A percentile compares a stretch with the other conserved stretches of the same genome.
Evolutionary conservation across 2,329 filamentous ascomycete species (phyloP).

Genomic region (Gliomastix tumulicola): DNA sequence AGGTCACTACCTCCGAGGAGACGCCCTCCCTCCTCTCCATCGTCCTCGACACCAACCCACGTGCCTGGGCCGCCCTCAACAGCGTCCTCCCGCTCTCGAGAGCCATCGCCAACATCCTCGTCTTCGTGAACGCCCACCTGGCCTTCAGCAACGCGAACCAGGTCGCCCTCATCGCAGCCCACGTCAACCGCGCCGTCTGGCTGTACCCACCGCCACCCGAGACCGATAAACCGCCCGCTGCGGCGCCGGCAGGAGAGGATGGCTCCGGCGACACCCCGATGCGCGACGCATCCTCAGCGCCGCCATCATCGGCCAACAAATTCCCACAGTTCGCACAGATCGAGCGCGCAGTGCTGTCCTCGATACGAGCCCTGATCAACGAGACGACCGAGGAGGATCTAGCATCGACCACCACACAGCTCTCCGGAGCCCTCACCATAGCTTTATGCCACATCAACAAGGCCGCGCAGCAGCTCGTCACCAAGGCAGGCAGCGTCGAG

Average conservation of each 20-base stretch:
- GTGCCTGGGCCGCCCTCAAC: slow-evolving; percentile 79
- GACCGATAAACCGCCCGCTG: slow-evolving; percentile 2
- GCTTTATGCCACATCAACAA: slow-evolving; percentile 90
- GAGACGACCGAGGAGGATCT: slow-evolving; percentile 61
- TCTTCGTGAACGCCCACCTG: slow-evolving; percentile 95
- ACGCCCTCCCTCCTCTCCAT: slow-evolving; percentile 81
- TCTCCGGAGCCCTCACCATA: slow-evolving; percentile 84
- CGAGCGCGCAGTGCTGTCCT: slow-evolving; percentile 70
- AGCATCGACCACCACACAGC: slow-evolving; percentile 71
- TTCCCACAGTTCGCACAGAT: slow-evolving; percentile 87
- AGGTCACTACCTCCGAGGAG: slow-evolving; percentile 45
- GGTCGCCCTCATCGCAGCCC: slow-evolving; percentile 84
- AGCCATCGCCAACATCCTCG: slow-evolving; percentile 79
- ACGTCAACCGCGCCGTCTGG: slow-evolving; percentile 80
- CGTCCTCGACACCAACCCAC: slow-evolving; percentile 92
- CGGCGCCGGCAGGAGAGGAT: slow-evolving; percentile 10
- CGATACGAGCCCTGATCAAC: slow-evolving; percentile 66
- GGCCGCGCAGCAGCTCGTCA: slow-evolving; percentile 56
- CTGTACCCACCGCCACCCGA: slow-evolving; percentile 63
- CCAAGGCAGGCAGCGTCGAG: slow-evolving; percentile 39
- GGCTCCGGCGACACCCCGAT: slow-evolving; percentile 51
- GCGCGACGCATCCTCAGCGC: slow-evolving; percentile 34
- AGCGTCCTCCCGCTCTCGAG: slow-evolving; percentile 71
- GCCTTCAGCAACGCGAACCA: slow-evolving; percentile 91
- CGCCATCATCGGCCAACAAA: slow-evolving; percentile 63